These are phyloP conservation scores for Colletotrichum abscissum DNA, from an alignment of 2,329 filamentous ascomycete species.

Conservation along the genomic window DNA sequence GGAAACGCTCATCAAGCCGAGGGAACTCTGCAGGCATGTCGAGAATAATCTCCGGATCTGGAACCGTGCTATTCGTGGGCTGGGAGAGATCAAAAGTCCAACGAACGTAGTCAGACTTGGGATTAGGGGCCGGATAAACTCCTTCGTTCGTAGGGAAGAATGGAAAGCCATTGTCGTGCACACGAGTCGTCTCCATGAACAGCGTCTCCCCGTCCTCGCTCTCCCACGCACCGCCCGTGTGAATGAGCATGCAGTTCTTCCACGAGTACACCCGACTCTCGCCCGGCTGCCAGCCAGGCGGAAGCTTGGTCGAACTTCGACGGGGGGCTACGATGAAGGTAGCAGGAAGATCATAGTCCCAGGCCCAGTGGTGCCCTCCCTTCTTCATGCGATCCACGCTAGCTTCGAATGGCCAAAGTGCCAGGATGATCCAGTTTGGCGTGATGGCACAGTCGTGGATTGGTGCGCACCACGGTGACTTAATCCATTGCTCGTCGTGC, in stretches of 20 bases:
- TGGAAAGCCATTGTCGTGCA: constrained; percentile 40
- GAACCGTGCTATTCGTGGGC: constrained; percentile 40
- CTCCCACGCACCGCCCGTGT: constrained; percentile 33
- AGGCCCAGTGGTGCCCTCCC: constrained; percentile 51
- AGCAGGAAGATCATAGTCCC: constrained; percentile 38
- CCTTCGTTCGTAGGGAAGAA: constrained; percentile 41
- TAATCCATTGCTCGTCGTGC: constrained; percentile 60
- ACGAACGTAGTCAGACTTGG: constrained; percentile 53
- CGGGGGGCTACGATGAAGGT: constrained; percentile 22
- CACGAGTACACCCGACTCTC: constrained; percentile 39
- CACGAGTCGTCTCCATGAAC: constrained; percentile 32
- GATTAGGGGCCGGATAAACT: constrained; percentile 42
- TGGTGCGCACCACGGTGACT: constrained; percentile 57
- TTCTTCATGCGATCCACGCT: constrained; percentile 50
- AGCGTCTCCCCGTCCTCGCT: constrained; percentile 35
- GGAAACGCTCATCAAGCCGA: constrained; percentile 55
- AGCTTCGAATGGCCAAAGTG: constrained; percentile 47
- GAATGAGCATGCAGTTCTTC: constrained; percentile 32
- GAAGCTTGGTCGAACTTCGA: constrained; percentile 25
- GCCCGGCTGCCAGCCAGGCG: constrained; percentile 38
- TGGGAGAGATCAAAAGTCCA: constrained; percentile 51
- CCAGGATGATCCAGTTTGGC: constrained; percentile 48
- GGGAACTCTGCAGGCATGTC: constrained; percentile 56
- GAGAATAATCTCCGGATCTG: constrained; percentile 44
- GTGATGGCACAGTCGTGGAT: constrained; percentile 55